phyloP scores from a whole-genome alignment of 2,329 filamentous ascomycete species.

The Salinomyces thailandicus region DNA sequence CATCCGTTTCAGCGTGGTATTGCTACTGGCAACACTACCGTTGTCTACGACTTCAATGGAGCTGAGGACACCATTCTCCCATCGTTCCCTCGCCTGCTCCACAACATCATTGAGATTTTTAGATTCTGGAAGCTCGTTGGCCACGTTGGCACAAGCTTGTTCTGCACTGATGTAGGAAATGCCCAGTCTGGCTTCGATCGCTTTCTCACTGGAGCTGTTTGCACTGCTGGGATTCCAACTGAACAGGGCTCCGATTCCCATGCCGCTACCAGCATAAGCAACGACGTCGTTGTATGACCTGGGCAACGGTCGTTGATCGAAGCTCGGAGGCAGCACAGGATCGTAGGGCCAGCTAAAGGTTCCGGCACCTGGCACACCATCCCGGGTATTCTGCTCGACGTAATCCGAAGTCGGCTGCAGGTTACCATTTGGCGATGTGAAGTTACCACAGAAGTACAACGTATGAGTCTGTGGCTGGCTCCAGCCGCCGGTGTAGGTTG shows the following conservation, averaged over 20 bases:
- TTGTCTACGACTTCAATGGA: conserved; percentile 29
- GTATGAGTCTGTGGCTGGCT: conserved; percentile 50
- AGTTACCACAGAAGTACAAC: conserved; percentile 49
- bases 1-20: neutral
- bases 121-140: conserved; percentile 42
- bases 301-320: conserved; percentile 32
- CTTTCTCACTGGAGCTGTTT: conserved; percentile 27
- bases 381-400: neutral
- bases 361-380: neutral
- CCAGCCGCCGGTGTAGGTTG: conserved; percentile 51
- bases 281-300: conserved; percentile 8
- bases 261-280: conserved; percentile 22
- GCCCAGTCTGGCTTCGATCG: conserved; percentile 40
- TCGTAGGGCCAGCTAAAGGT: neutral
- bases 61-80: conserved; percentile 51
- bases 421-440: neutral
- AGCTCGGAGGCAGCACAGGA: conserved; percentile 23
- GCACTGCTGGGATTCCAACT: conserved; percentile 32
- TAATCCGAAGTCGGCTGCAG: neutral
- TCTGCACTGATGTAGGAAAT: conserved; percentile 53
- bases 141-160: conserved; percentile 48
- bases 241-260: conserved; percentile 27
- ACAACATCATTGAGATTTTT: conserved; percentile 8
- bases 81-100: conserved; percentile 38
- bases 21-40: neutral